Evolutionary conservation across 2,329 filamentous ascomycete species (phyloP).

Genomic region (Chaetomiaceae sp.): DNA sequence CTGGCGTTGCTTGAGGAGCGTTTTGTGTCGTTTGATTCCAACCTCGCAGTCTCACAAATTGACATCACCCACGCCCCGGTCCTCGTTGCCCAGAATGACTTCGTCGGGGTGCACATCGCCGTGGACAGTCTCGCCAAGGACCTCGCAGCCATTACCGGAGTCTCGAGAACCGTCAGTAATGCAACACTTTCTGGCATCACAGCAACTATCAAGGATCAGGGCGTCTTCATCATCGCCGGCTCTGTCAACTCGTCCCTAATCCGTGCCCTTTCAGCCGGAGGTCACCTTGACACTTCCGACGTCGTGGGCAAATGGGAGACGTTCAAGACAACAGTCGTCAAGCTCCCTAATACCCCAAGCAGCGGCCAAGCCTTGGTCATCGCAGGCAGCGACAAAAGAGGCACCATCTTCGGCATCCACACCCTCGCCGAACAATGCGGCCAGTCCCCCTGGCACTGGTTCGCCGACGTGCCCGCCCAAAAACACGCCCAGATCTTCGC

Average conservation of each 20-base stretch:
- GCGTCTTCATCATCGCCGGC: constrained; percentile 46
- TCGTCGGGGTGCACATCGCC: constrained; percentile 33
- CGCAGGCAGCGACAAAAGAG: constrained; percentile 54
- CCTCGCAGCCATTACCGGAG: constrained; percentile 28
- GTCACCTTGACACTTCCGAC: constrained; percentile 43
- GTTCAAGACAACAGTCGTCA: constrained; percentile 46
- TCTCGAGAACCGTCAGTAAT: neutral
- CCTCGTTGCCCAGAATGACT: constrained; percentile 31
- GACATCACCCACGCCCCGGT: constrained; percentile 31
- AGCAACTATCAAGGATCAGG: constrained; percentile 15
- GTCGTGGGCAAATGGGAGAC: constrained; percentile 55
- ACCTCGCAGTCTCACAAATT: constrained; percentile 12
- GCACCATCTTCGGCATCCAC: constrained; percentile 56
- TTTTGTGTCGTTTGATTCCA: constrained; percentile 16
- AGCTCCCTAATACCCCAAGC: constrained; percentile 42
- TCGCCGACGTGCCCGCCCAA: constrained; percentile 52
- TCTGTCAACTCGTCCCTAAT: constrained; percentile 49
- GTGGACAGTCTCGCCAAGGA: constrained; percentile 31
- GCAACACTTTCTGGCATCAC: neutral
- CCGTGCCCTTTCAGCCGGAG: constrained; percentile 39
- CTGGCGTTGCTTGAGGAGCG: constrained; percentile 14
- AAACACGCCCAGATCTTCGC: constrained; percentile 48
- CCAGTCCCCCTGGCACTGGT: constrained; percentile 60
- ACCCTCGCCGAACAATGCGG: constrained; percentile 59
- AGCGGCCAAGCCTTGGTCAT: constrained; percentile 49